Base-by-base conservation (phyloP, 345 rosid species). In the Pistacia integerrima region DNA sequence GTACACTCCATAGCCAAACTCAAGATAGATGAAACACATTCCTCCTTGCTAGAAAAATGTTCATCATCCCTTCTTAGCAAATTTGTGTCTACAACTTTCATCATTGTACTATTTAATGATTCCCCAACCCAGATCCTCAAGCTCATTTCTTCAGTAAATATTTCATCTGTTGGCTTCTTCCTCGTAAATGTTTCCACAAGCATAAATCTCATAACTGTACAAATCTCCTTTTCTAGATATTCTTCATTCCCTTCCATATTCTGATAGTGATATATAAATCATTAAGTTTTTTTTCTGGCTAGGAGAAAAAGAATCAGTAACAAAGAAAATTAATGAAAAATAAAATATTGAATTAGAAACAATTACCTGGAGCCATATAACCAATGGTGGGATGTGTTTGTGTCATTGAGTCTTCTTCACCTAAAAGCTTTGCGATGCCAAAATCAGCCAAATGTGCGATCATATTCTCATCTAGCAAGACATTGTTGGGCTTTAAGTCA, bases 121-220 rank as follows among this genome's bases (percentile, higher is more conserved):
- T 78, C 67, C n/a, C 33, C 22, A 11, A 78, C 72, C 81, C 76
- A 54, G 2, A 2, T 1, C 14, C 10, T 78, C 11, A 77, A 44
- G 65, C 13, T 77, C 48, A 36, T 52, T 20, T 62, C 79, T 35
- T 57, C 80, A 0, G 12, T 30, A 70, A 63, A 71, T 18, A 38
- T 20, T 12, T 65, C 72, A 18, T 71, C 51, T 2, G 70, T 77
- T 8, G 52, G 52, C 52, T 3, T 48, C 52, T 48, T 48, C 9
- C 60, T 58, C 2, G 78, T 67, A 30, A 76, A 67, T 4, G 78
- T 76, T 59, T 76, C 73, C 73, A 76, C 67, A 8, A 76, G 18
- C 35, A 67, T 44, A n/a, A 28, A 76, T 76, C 2, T 73, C 73
- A n/a, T 33, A 76, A 30, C 78, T 68, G 51, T 76, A 76, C 0